Base-by-base conservation (phyloP, 257 asterid species). In the Fraxinus cuspidata region DNA sequence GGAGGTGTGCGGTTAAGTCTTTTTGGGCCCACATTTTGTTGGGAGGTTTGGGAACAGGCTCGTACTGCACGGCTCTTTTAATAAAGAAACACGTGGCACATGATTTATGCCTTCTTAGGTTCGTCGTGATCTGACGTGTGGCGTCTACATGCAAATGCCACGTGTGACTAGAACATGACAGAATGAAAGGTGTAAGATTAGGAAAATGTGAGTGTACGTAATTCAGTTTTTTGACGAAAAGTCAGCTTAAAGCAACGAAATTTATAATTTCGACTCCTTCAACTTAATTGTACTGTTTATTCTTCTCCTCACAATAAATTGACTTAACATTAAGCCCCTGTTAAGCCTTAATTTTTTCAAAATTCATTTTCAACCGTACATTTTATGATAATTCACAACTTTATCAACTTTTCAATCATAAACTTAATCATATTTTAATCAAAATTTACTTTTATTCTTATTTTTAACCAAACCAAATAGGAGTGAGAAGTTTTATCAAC, bases 11-110 rank as follows among this genome's bases (percentile, higher is more conserved):
- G 69, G 74, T 58, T 70, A 71, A 79, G 74, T 70, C 23, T 27
- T 0, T 27, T 3, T 81, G 92, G 89, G 9, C 86, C 89, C 86
- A 77, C 76, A 0, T 72, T 74, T 88, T 83, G 90, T 85, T 79
- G 87, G 86, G 86, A 58, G 74, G 87, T 81, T 83, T 63, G 85
- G 83, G 75, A 82, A 81, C 95, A 88, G 80, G 74, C 78, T 51
- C 68, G 32, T 60, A 25, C 68, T 23, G 68, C 85, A 76, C 72
- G 80, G 73, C 83, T 63, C 47, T 70, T 53, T 76, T 78, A 35
- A 7, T 5, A 31, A 27, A 1, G 1, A 0, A 23, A 73, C 88
- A 87, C 91, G 92, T 86, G 92, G 86, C 83, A 3, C 13, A 18
- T 16, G 11, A 47, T 29, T 4, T 28, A 64, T 32, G 40, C 5